phyloP scores from a whole-genome alignment of 2,329 filamentous ascomycete genomes.

The Fusarium buharicum region DNA sequence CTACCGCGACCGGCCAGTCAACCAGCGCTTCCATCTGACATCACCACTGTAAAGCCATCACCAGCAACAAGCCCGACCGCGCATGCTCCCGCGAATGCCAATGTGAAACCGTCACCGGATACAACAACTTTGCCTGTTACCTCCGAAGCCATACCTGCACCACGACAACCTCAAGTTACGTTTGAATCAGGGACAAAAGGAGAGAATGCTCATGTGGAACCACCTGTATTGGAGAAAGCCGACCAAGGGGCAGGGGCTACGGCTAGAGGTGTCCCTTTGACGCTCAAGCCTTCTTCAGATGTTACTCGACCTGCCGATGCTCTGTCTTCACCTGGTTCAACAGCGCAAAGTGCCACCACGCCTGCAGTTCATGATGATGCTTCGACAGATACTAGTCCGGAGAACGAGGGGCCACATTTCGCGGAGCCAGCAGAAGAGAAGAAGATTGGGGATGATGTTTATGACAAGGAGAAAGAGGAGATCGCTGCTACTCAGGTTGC shows the following conservation, averaged over 20 bases:
- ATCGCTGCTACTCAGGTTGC: slow-evolving; percentile 17
- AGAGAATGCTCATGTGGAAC: slow-evolving; percentile 12
- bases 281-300: slow-evolving; percentile 53
- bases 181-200: slow-evolving; percentile 50
- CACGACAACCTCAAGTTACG: slow-evolving; percentile 46
- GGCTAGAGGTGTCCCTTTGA: slow-evolving; percentile 29
- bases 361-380: slow-evolving; percentile 73
- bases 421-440: slow-evolving; percentile 61
- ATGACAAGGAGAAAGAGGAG: slow-evolving; percentile 37
- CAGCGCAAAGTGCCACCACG: slow-evolving; percentile 77
- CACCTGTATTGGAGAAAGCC: slow-evolving; percentile 9
- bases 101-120: slow-evolving; percentile 5
- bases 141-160: slow-evolving; percentile 5
- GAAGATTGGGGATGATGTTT: slow-evolving; percentile 54
- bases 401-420: slow-evolving; percentile 71
- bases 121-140: not conserved
- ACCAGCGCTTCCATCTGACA: slow-evolving; percentile 4
- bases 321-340: slow-evolving; percentile 70
- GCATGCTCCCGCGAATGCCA: slow-evolving; percentile 11
- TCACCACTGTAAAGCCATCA: slow-evolving; percentile 28
- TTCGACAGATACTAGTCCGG: slow-evolving; percentile 79
- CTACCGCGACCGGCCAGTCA: slow-evolving; percentile 1
- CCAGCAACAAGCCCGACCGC: slow-evolving; percentile 10
- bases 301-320: slow-evolving; percentile 55
- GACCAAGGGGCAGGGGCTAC: slow-evolving; percentile 8